Percentiles rank a stretch among this genome's conserved stretches.
phyloP scores from a whole-genome alignment of 2,329 filamentous ascomycete species.

The Didymella pinodella region DNA sequence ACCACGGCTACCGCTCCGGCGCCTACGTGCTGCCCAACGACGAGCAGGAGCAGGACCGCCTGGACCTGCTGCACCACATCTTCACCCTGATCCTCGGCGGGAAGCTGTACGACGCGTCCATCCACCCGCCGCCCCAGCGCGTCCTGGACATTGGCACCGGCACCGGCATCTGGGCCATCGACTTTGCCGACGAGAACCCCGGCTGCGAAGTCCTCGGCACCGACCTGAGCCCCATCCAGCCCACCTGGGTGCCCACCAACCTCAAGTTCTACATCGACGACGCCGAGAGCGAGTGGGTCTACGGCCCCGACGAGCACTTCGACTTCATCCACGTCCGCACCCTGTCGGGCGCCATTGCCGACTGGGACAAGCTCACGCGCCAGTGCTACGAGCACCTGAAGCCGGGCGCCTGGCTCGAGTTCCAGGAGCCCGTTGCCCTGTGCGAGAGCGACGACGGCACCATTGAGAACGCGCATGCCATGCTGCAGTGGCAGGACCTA shows the following conservation, averaged over 20 bases:
- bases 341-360: slow-evolving; percentile 40
- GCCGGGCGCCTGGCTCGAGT: slow-evolving; percentile 49
- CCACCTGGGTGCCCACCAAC: slow-evolving; percentile 52
- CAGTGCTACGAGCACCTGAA: slow-evolving; percentile 39
- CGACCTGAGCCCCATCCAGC: slow-evolving; percentile 51
- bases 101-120: slow-evolving; percentile 48
- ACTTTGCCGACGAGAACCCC: slow-evolving; percentile 49
- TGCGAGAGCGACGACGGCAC: slow-evolving; percentile 45
- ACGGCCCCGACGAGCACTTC: slow-evolving; percentile 43
- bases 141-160: slow-evolving; percentile 53
- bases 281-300: slow-evolving; percentile 52
- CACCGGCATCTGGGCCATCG: slow-evolving; percentile 53
- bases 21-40: slow-evolving; percentile 50
- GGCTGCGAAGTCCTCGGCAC: slow-evolving; percentile 47
- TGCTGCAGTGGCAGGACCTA: slow-evolving; percentile 41
- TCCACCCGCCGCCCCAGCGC: slow-evolving; percentile 29
- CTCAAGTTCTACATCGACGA: slow-evolving; percentile 55
- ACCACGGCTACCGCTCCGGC: slow-evolving; percentile 49
- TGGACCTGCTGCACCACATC: slow-evolving; percentile 51
- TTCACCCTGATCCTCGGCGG: slow-evolving; percentile 48
- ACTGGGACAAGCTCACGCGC: slow-evolving; percentile 43
- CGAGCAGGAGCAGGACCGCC: slow-evolving; percentile 50
- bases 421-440: slow-evolving; percentile 48
- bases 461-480: slow-evolving; percentile 33
- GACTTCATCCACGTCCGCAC: slow-evolving; percentile 48